phyloP scores from a whole-genome alignment of 2,329 filamentous ascomycete genomes.

The Penicillium sp. region DNA sequence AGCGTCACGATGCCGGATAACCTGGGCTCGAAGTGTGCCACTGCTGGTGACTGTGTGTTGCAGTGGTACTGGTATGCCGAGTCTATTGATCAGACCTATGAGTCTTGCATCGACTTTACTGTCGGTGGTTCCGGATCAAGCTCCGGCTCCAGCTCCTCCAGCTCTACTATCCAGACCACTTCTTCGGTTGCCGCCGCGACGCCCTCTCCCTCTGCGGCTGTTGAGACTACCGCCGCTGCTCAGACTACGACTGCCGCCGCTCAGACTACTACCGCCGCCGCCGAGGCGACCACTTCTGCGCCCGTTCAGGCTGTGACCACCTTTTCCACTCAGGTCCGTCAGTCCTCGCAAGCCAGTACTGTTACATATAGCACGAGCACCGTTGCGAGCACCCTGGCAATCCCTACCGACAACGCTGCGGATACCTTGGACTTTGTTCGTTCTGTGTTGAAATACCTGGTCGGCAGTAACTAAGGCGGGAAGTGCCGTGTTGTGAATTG shows the following conservation, averaged over 20 bases:
- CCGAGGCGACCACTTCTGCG: slow-evolving; percentile 3
- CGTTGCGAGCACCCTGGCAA: slow-evolving; percentile 11
- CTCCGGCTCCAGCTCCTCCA: slow-evolving; percentile 20
- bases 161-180: slow-evolving; percentile 6
- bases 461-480: slow-evolving; percentile 16
- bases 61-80: slow-evolving; percentile 43
- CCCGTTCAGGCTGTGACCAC: slow-evolving; percentile 16
- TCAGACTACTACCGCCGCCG: slow-evolving; percentile 3
- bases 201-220: not conserved
- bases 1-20: slow-evolving; percentile 38
- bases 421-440: slow-evolving; percentile 20
- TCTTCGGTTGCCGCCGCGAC: slow-evolving; percentile 1
- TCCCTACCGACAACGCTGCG: slow-evolving; percentile 22
- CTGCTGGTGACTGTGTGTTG: slow-evolving; percentile 38
- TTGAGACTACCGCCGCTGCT: not conserved
- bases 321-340: slow-evolving; percentile 24
- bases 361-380: slow-evolving; percentile 7
- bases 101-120: slow-evolving; percentile 42
- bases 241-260: slow-evolving; percentile 1
- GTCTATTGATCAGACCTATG: slow-evolving; percentile 42
- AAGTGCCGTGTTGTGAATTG: not conserved
- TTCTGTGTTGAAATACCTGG: slow-evolving; percentile 24
- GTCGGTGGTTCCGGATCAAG: slow-evolving; percentile 28
- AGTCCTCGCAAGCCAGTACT: slow-evolving; percentile 13
- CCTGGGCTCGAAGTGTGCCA: slow-evolving; percentile 32